These are phyloP conservation scores for Capronia epimyces DNA, from an alignment of 2,329 filamentous ascomycete genomes.

Conservation along the genomic window DNA sequence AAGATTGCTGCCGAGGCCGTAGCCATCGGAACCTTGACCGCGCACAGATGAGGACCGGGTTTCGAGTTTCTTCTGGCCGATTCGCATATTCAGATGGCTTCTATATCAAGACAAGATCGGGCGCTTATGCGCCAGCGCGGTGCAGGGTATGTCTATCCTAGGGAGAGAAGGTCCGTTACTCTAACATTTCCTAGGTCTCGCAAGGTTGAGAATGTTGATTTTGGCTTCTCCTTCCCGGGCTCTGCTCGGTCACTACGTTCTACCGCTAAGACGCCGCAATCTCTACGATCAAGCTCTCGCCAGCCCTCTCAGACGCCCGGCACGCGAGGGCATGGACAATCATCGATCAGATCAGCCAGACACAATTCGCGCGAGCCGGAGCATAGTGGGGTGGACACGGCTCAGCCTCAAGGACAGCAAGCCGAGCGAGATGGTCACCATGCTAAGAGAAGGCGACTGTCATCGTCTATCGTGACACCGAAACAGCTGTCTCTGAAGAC, in stretches of 20 bases:
- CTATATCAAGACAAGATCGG: constrained; percentile 45
- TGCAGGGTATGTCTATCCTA: constrained; percentile 45
- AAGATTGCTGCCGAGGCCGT: neutral
- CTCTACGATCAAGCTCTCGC: constrained; percentile 10
- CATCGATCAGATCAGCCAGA: constrained; percentile 4
- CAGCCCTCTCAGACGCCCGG: constrained; percentile 11
- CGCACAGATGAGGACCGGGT: neutral
- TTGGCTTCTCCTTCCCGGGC: constrained; percentile 46
- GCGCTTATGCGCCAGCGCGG: constrained; percentile 54
- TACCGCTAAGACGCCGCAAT: constrained; percentile 29
- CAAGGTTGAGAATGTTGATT: constrained; percentile 45
- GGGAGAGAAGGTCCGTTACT: constrained; percentile 7
- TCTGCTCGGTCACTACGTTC: constrained; percentile 30
- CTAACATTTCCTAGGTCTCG: constrained; percentile 38
- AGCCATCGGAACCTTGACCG: neutral
- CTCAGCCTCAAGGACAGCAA: neutral
- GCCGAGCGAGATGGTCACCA: constrained; percentile 1
- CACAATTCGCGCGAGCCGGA: neutral
- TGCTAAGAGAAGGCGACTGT: constrained; percentile 21
- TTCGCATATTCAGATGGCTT: constrained; percentile 1
- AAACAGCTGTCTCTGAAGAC: neutral
- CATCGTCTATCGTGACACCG: constrained; percentile 3
- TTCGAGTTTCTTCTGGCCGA: neutral
- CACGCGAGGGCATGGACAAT: constrained; percentile 4
- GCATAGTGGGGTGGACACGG: neutral